Conservation (phyloP, 148 eudicot genomes). For the Heliosperma pusillum region DNA sequence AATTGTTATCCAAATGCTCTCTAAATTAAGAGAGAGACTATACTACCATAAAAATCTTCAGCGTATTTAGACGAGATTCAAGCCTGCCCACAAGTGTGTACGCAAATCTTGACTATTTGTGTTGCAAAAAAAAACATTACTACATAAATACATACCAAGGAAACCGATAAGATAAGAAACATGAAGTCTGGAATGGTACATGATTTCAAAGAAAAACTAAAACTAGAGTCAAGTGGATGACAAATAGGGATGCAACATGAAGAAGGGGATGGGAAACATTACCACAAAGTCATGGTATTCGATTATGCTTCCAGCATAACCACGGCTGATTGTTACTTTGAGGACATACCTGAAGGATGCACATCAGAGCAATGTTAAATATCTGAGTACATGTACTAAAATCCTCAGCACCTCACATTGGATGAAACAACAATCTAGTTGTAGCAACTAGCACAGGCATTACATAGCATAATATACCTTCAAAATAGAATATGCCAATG, state of each 20-base stretch:
- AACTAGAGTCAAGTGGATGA: neutral
- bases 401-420: neutral
- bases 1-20: neutral
- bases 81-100: neutral
- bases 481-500: neutral
- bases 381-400: neutral
- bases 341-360: conserved; percentile 72
- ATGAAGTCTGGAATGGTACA: neutral
- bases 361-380: conserved; percentile 16
- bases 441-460: neutral
- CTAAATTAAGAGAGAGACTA: neutral
- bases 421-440: neutral
- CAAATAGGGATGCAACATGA: neutral
- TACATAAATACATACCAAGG: neutral
- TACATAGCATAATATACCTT: neutral
- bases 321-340: conserved; percentile 87
- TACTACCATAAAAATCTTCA: conserved; percentile 6
- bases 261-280: conserved; percentile 15
- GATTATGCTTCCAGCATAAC: conserved; percentile 87
- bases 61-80: conserved; percentile 7
- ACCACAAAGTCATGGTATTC: conserved; percentile 90
- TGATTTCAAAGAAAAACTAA: neutral
- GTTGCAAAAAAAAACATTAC: neutral
- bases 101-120: neutral
- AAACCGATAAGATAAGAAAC: conserved; percentile 3